These are phyloP conservation scores for Aspergillus udagawae DNA, from an alignment of 2,329 filamentous ascomycete species.

Conservation along the genomic window DNA sequence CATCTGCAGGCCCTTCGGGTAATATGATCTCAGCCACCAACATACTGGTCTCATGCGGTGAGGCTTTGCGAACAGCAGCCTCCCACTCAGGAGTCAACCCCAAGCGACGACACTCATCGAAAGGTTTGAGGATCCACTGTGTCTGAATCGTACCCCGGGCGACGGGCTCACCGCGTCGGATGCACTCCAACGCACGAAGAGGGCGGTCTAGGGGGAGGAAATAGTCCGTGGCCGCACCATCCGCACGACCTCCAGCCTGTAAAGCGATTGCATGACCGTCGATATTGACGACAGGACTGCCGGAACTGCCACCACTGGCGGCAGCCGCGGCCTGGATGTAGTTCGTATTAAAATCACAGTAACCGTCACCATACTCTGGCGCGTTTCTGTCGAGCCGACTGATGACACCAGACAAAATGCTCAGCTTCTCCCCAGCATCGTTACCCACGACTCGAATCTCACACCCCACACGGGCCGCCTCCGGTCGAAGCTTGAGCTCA, in stretches of 20 bases:
- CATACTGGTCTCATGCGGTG: slow-evolving; percentile 94
- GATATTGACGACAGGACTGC: slow-evolving; percentile 94
- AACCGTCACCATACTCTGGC: slow-evolving; percentile 95
- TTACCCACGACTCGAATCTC: slow-evolving; percentile 98
- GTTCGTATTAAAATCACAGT: slow-evolving; percentile 93
- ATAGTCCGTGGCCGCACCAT: slow-evolving; percentile 96
- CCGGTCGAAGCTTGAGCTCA: slow-evolving; percentile 74
- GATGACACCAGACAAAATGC: slow-evolving; percentile 95
- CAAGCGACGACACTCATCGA: slow-evolving; percentile 90
- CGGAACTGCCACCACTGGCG: slow-evolving; percentile 95
- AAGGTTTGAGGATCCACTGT: slow-evolving; percentile 94
- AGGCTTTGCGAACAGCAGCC: slow-evolving; percentile 72
- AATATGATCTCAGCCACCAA: slow-evolving; percentile 93
- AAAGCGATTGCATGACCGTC: slow-evolving; percentile 88
- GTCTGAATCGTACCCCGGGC: slow-evolving; percentile 96
- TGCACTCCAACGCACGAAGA: slow-evolving; percentile 77
- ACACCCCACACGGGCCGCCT: slow-evolving; percentile 79
- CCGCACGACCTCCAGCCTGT: slow-evolving; percentile 88
- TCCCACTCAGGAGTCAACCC: slow-evolving; percentile 85
- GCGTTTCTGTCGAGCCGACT: slow-evolving; percentile 94
- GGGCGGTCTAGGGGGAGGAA: slow-evolving; percentile 93
- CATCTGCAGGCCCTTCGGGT: slow-evolving; percentile 80
- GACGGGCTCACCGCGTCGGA: slow-evolving; percentile 70
- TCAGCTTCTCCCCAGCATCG: slow-evolving; percentile 96
- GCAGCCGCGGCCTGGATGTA: slow-evolving; percentile 98